Percentiles rank a stretch among this genome's conserved stretches.
These are phyloP conservation scores for Colletotrichum horii DNA, from an alignment of 2,329 filamentous ascomycete species.

Conservation along the genomic window DNA sequence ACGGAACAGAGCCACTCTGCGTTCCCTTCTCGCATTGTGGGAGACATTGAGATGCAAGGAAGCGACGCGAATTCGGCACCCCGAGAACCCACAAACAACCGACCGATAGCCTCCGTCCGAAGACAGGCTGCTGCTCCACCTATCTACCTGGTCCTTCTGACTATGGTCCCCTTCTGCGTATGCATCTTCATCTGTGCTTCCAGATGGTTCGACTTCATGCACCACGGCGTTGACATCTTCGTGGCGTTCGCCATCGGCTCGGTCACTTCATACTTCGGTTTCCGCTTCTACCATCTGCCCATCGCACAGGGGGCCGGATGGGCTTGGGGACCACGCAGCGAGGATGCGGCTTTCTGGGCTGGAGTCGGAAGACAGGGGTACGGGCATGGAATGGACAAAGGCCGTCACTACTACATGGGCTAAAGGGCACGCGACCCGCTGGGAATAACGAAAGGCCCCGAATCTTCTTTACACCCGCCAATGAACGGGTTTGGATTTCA, in stretches of 20 bases:
- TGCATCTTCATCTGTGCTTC: constrained; percentile 76
- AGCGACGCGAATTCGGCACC: not conserved
- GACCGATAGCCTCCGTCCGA: constrained; percentile 47
- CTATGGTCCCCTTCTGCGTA: constrained; percentile 67
- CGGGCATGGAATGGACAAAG: not conserved
- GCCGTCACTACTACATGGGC: not conserved
- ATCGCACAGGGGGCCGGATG: constrained; percentile 66
- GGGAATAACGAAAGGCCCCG: not conserved
- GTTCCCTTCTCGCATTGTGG: constrained; percentile 37
- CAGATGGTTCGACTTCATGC: constrained; percentile 78
- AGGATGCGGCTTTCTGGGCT: constrained; percentile 7
- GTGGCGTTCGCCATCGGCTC: constrained; percentile 75
- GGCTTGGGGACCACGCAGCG: constrained; percentile 72
- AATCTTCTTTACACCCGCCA: not conserved
- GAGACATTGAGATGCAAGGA: constrained; percentile 15
- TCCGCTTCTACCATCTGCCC: constrained; percentile 78
- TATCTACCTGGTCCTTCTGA: constrained; percentile 70
- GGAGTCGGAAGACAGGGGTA: constrained; percentile 1
- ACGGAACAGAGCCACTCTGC: constrained; percentile 31
- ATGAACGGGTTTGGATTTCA: not conserved
- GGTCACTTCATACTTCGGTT: constrained; percentile 68
- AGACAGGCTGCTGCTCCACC: constrained; percentile 75
- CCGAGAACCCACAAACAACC: constrained; percentile 32
- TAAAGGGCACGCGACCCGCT: not conserved
- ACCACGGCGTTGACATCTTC: constrained; percentile 81